Evolutionary conservation across 768 basidiomycete species (phyloP).

Genomic region (Pulveroboletus sp.): DNA sequence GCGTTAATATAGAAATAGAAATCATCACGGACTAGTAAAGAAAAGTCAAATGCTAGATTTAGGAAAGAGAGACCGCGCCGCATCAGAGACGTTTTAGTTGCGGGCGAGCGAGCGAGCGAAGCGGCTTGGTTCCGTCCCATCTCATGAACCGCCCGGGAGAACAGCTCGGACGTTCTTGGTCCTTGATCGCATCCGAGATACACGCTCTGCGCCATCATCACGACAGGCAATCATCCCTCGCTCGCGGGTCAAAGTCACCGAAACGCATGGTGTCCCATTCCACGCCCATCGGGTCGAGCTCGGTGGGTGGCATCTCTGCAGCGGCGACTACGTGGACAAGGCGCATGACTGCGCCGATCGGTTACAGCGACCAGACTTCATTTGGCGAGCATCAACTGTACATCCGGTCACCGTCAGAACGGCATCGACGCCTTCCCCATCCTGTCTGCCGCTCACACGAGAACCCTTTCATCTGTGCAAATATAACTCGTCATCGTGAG

Average conservation of each 20-base stretch:
- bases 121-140: constrained; percentile 10
- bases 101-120: constrained; percentile 11
- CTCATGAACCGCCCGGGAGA: constrained; percentile 11
- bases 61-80: constrained; percentile 22
- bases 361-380: background rate
- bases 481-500: background rate
- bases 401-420: background rate
- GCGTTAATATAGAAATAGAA: constrained; percentile 29
- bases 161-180: background rate
- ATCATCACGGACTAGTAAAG: constrained; percentile 11
- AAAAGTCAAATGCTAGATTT: constrained; percentile 25
- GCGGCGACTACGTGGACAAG: too few species aligned
- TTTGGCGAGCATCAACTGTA: background rate
- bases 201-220: background rate
- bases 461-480: background rate
- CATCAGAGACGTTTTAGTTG: constrained; percentile 21
- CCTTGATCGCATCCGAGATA: constrained; percentile 2
- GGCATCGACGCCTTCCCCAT: background rate
- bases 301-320: too few species aligned
- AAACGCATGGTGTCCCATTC: background rate
- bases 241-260: constrained; percentile 18
- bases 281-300: too few species aligned
- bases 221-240: too few species aligned
- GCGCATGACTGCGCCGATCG: background rate
- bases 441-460: constrained; percentile 17